These are phyloP conservation scores for Globisporangium paroecandrum DNA, from an alignment of 352 stramenopile species.

Conservation along the genomic window DNA sequence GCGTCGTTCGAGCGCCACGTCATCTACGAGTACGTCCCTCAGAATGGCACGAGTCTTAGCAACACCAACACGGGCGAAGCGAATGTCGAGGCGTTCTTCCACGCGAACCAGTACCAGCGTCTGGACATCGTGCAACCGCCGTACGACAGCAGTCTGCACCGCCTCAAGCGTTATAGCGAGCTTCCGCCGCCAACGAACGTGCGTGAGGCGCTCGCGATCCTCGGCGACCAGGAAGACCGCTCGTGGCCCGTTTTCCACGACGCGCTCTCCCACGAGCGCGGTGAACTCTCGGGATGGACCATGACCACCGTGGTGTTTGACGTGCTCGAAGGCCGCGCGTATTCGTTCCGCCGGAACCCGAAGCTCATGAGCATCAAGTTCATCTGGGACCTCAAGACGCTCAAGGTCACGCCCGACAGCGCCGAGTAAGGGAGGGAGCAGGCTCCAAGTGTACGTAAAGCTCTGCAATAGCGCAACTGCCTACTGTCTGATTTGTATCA, in stretches of 20 bases:
- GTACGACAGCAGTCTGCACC: constrained; percentile 67
- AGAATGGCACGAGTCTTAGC: not conserved
- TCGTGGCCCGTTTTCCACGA: constrained; percentile 69
- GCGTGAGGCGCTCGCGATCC: constrained; percentile 42
- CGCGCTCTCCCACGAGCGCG: constrained; percentile 41
- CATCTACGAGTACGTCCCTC: constrained; percentile 34
- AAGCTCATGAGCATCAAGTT: constrained; percentile 27
- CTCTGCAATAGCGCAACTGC: no score
- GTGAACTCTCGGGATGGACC: constrained; percentile 69
- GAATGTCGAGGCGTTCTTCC: constrained; percentile 47
- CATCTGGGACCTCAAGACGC: constrained; percentile 43
- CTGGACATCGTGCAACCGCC: constrained; percentile 54
- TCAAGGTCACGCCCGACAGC: constrained; percentile 27
- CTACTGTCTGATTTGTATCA: not conserved
- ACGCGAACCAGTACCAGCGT: constrained; percentile 76
- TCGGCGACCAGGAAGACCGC: constrained; percentile 61
- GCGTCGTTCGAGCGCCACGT: constrained; percentile 55
- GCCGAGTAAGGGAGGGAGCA: not conserved
- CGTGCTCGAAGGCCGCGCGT: constrained; percentile 32
- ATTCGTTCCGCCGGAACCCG: constrained; percentile 54
- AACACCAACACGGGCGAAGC: constrained; percentile 4
- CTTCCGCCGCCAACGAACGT: constrained; percentile 37
- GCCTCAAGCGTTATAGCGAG: constrained; percentile 56
- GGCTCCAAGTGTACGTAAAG: not conserved
- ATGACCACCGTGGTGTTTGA: constrained; percentile 71